Evolutionary conservation across 1,284 basidiomycete genomes (phyloP), one percentile per base, ranked within the genome.

Genomic region (Papiliotrema fonsecae): DNA sequence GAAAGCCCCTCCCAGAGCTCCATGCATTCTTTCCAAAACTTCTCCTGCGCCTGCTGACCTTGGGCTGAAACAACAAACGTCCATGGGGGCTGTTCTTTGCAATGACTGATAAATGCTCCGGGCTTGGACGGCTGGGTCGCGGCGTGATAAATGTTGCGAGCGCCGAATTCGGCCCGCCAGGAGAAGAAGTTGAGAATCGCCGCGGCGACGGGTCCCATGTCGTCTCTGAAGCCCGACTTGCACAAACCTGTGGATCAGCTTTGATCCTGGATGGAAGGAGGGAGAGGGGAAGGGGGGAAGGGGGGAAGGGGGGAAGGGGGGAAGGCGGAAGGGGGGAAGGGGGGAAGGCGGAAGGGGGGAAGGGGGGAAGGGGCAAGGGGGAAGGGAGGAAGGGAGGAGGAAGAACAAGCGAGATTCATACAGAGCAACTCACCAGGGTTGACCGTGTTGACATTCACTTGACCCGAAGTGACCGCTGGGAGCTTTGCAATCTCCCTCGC

Each of bases 371-470:
- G 37, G 14, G n/a, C 13, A 19, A 18, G 37, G 22, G 14, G 18
- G 18, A 39, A 13, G 37, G 21, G 13, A 19, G 13, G n/a, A 14
- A 19, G 37, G 37, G 37, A 19, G 37, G 22, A 14, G 13, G n/a
- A 22, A 39, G 3, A 14, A 22, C 22, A 39, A 19, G 37, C n/a
- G 14, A 14, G 18, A 14, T 14, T 19, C 21, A 21, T 19, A 22
- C 9, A 24, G n/a, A n/a, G n/a, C n/a, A n/a, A 42, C 31, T 14
- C 22, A 43, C 47, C 40, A 36, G 47, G 42, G 21, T 49, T 49
- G 32, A 31, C 47, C 19, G 32, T 34, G 34, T 34, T 42, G 32
- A 49, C 47, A 18, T 25, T 35, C 6, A 44, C 34, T 26, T 37
- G 45, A 31, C 43, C 24, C 16, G 35, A 36, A n/a, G 16, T 14